phyloP scores from a whole-genome alignment of 2,329 filamentous ascomycete species.

The Teratosphaeria pseudoeucalypti region DNA sequence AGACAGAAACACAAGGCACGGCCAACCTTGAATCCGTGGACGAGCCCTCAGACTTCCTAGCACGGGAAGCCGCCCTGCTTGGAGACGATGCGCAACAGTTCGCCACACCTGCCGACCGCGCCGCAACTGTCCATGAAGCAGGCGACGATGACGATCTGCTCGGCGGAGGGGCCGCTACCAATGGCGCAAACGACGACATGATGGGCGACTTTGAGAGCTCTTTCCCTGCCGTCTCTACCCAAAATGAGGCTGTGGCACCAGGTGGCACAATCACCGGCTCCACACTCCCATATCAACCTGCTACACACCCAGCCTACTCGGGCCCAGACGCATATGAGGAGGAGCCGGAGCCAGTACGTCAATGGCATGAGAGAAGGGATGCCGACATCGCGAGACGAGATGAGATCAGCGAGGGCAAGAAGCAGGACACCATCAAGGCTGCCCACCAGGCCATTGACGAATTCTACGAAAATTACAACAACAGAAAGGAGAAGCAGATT shows the following conservation, averaged over 20 bases:
- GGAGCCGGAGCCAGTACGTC: constrained; percentile 75
- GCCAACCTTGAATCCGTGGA: constrained; percentile 40
- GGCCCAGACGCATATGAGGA: constrained; percentile 54
- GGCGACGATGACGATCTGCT: constrained; percentile 52
- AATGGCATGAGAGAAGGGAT: constrained; percentile 88
- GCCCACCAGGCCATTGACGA: constrained; percentile 94
- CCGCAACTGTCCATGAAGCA: constrained; percentile 51
- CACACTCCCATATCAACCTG: constrained; percentile 45
- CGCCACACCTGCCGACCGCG: constrained; percentile 60
- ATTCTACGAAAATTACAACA: constrained; percentile 99
- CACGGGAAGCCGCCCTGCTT: constrained; percentile 78
- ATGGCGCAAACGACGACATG: constrained; percentile 15
- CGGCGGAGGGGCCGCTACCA: constrained; percentile 42
- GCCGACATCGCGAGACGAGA: constrained; percentile 72
- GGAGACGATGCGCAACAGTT: constrained; percentile 93
- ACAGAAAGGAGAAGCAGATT: constrained; percentile 90
- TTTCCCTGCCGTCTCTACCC: constrained; percentile 71
- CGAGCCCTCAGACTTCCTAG: constrained; percentile 73
- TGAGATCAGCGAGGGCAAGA: constrained; percentile 71
- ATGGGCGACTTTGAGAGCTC: constrained; percentile 69
- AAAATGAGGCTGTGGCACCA: constrained; percentile 63
- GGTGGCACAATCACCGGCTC: constrained; percentile 72
- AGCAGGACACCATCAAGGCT: constrained; percentile 74
- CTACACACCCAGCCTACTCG: constrained; percentile 9
- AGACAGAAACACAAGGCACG: constrained; percentile 53